phyloP scores from a whole-genome alignment of 2,329 filamentous ascomycete species.

The Stenocarpella maydis region DNA sequence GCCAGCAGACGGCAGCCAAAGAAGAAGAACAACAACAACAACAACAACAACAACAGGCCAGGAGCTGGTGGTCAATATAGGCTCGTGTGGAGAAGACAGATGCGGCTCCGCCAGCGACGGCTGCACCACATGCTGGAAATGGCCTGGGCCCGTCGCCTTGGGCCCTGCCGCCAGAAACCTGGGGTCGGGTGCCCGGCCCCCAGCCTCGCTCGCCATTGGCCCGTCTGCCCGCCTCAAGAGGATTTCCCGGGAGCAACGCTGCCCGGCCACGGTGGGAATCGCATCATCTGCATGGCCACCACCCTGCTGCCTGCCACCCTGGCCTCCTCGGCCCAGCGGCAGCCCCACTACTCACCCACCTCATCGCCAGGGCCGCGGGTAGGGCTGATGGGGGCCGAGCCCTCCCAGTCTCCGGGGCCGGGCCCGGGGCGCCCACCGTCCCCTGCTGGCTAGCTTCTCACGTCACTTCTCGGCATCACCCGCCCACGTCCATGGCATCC shows the following conservation, averaged over 20 bases:
- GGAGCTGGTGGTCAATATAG: neutral
- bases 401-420: no score
- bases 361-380: neutral
- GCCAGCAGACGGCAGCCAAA: no score
- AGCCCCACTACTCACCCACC: neutral
- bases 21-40: no score
- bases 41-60: neutral
- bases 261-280: no score
- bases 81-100: constrained; percentile 29
- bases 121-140: neutral
- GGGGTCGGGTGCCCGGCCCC: constrained; percentile 24
- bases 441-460: neutral
- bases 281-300: neutral
- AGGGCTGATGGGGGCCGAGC: constrained; percentile 21
- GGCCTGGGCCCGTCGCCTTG: constrained; percentile 17
- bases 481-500: neutral
- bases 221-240: constrained; percentile 26
- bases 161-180: constrained; percentile 14
- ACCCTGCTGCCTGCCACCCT: neutral
- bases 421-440: neutral
- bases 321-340: constrained; percentile 4
- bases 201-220: constrained; percentile 28
- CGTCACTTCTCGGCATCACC: constrained; percentile 23
- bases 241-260: constrained; percentile 32
- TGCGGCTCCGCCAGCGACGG: constrained; percentile 35